A percentile compares a stretch with the other conserved stretches of the same genome.
Evolutionary conservation across 345 rosid genomes (phyloP).

Genomic region (Angophora floribunda): DNA sequence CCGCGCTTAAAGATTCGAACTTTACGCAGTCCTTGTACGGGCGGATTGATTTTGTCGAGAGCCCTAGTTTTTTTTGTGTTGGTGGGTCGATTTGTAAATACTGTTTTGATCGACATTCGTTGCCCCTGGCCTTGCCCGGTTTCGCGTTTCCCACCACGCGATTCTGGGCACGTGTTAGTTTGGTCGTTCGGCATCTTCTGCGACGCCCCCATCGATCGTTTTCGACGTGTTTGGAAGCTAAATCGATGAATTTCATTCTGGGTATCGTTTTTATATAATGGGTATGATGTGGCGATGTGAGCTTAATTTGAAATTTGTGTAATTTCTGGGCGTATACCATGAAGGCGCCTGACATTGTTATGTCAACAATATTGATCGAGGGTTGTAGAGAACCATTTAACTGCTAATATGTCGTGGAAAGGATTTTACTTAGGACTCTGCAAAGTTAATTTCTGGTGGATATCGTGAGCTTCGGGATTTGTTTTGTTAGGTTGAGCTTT

Average conservation of each 20-base stretch:
- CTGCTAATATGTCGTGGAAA: background rate
- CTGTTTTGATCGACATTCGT: background rate
- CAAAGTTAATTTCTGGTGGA: background rate
- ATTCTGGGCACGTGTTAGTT: background rate
- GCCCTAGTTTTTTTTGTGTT: background rate
- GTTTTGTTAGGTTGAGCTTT: background rate
- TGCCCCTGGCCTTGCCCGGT: background rate
- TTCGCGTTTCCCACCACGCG: background rate
- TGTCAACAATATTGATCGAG: background rate
- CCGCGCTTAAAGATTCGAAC: background rate
- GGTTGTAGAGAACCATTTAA: background rate
- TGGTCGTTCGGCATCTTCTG: background rate
- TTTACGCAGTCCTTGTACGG: background rate
- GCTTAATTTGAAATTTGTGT: background rate
- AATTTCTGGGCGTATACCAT: background rate
- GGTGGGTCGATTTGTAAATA: background rate
- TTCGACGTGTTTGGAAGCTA: background rate
- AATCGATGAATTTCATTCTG: background rate
- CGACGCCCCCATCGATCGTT: background rate
- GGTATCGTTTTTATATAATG: background rate
- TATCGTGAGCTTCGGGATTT: background rate
- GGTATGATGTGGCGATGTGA: background rate
- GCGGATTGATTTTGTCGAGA: background rate
- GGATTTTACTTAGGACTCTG: background rate
- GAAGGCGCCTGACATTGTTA: background rate